Conservation (phyloP, 192 early-diverging fungal species). For the Umbelopsis sp. region DNA sequence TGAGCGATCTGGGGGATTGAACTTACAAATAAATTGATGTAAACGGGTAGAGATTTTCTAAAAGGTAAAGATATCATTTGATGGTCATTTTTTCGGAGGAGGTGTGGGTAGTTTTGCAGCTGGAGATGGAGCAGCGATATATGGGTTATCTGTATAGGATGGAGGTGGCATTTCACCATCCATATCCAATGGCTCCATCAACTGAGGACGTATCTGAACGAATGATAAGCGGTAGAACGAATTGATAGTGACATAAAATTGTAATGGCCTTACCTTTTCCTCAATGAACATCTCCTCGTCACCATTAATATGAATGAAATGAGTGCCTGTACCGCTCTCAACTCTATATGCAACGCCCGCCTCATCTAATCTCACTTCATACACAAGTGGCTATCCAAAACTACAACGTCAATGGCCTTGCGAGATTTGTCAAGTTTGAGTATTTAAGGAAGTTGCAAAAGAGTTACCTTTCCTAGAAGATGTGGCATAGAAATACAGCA, state of each 20-base stretch:
- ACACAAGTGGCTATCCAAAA: slow-evolving; percentile 32
- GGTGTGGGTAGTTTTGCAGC: neutral
- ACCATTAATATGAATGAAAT: slow-evolving; percentile 33
- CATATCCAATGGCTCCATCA: neutral
- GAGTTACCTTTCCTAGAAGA: slow-evolving; percentile 24
- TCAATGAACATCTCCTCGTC: slow-evolving; percentile 35
- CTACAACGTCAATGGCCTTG: neutral
- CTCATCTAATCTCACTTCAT: slow-evolving; percentile 37
- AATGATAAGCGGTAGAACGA: neutral
- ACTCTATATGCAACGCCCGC: slow-evolving; percentile 37
- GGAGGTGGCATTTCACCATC: neutral
- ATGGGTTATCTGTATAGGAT: neutral
- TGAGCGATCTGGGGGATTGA: too few species aligned
- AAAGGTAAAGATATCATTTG: neutral
- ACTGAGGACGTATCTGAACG: neutral
- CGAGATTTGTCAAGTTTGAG: neutral
- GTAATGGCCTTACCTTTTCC: slow-evolving; percentile 28
- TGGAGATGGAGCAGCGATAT: neutral
- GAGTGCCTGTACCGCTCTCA: slow-evolving; percentile 37
- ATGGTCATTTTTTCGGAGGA: neutral
- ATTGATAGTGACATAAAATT: neutral
- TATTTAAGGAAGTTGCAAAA: neutral
- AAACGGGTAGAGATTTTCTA: neutral
- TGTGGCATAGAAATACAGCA: slow-evolving; percentile 29
- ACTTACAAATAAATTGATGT: too few species aligned